Conservation (phyloP, 129 eudicot species). For the Saussurea involucrata region DNA sequence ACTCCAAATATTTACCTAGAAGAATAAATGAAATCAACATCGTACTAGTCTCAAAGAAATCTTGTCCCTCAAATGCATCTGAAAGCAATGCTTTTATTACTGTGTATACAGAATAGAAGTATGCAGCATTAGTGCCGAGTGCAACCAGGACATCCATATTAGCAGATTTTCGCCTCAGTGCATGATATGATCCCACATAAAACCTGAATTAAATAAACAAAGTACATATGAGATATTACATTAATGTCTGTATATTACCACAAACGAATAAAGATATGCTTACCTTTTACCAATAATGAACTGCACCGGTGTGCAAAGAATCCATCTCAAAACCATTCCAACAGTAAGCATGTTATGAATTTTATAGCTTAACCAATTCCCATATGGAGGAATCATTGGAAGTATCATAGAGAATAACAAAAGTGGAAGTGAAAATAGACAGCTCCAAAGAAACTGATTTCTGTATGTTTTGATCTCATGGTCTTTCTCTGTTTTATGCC, state of each 20-base stretch:
- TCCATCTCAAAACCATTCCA: constrained; percentile 55
- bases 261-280: background rate
- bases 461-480: constrained; percentile 41
- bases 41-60: constrained; percentile 53
- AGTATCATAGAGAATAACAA: constrained; percentile 52
- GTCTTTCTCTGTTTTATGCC: constrained; percentile 31
- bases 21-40: constrained; percentile 46
- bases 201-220: constrained; percentile 21
- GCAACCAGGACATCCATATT: constrained; percentile 68
- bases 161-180: constrained; percentile 48
- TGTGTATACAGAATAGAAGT: constrained; percentile 50
- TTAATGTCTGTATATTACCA: background rate
- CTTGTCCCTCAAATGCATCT: constrained; percentile 37
- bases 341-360: constrained; percentile 41
- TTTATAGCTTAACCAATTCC: constrained; percentile 35
- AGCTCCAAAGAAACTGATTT: constrained; percentile 49
- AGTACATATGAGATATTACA: background rate
- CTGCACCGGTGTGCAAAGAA: constrained; percentile 55
- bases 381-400: constrained; percentile 44
- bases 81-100: constrained; percentile 36
- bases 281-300: constrained; percentile 51
- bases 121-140: constrained; percentile 60
- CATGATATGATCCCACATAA: constrained; percentile 54
- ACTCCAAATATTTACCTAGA: constrained; percentile 38
- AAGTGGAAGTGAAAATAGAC: constrained; percentile 46